Percentiles rank a stretch among this genome's conserved stretches.
Conservation (phyloP, 495 filamentous ascomycete genomes). For the Lasiosphaeria ovina region DNA sequence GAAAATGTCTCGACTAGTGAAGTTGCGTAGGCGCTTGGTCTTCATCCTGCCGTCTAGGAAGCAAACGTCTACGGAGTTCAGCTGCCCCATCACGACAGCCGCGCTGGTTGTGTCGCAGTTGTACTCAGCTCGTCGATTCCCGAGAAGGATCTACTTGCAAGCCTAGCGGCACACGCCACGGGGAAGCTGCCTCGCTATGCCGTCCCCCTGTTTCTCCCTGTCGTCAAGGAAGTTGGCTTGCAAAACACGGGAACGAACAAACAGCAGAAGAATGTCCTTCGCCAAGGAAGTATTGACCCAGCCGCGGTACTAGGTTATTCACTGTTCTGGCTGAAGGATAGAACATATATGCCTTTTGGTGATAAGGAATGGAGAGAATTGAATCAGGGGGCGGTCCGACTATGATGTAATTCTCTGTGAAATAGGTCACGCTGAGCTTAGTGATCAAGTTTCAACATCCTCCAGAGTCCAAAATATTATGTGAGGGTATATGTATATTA, state of each 20-base stretch:
- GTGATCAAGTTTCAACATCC: no score
- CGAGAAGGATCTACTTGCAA: constrained; percentile 43
- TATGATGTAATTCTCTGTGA: constrained; percentile 40
- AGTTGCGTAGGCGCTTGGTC: constrained; percentile 68
- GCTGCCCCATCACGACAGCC: constrained; percentile 80
- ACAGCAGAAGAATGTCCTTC: constrained; percentile 72
- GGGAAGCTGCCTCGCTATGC: constrained; percentile 67
- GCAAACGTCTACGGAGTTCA: constrained; percentile 87
- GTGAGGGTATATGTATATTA: no score
- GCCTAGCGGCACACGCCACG: constrained; percentile 57
- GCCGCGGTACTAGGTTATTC: constrained; percentile 53
- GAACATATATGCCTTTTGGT: constrained; percentile 67
- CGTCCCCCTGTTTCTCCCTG: constrained; percentile 72
- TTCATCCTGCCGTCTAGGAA: constrained; percentile 66
- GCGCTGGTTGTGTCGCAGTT: constrained; percentile 78
- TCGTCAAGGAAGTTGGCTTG: constrained; percentile 53
- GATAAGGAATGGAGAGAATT: constrained; percentile 66
- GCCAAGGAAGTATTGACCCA: constrained; percentile 69
- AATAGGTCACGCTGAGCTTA: no score
- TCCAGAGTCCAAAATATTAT: no score
- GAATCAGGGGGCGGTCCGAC: constrained; percentile 62
- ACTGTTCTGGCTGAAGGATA: constrained; percentile 63
- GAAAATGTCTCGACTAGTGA: constrained; percentile 90
- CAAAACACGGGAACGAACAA: constrained; percentile 82
- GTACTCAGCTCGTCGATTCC: constrained; percentile 41